Evolutionary conservation across 2,329 filamentous ascomycete species (phyloP).

Genomic region (Juglanconis sp.): DNA sequence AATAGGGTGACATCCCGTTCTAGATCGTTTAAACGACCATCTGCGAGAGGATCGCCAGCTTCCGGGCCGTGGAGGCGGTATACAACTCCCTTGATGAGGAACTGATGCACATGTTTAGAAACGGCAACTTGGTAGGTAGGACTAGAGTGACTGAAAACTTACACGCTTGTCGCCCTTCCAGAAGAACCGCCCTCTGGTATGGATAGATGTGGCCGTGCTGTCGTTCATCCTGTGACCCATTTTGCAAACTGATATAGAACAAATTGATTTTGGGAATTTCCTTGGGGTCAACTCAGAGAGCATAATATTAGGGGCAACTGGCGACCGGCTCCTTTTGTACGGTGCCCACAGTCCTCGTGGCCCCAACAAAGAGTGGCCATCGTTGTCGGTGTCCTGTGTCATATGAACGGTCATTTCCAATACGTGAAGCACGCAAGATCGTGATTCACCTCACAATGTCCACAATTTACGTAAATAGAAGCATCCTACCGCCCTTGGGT

Average conservation of each 20-base stretch:
- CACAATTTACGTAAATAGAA: conserved; percentile 15
- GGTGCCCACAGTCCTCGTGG: neutral
- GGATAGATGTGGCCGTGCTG: neutral
- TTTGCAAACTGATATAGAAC: neutral
- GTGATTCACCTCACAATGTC: conserved; percentile 1
- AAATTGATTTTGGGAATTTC: neutral
- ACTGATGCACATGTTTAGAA: conserved; percentile 1
- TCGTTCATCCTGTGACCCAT: neutral
- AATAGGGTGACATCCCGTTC: conserved; percentile 23
- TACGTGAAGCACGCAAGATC: conserved; percentile 5
- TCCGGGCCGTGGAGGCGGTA: conserved; percentile 12
- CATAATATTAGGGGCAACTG: too few species aligned
- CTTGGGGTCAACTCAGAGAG: neutral
- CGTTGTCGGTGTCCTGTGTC: neutral
- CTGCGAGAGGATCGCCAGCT: conserved; percentile 17
- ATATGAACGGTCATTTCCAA: neutral
- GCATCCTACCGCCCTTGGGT: neutral
- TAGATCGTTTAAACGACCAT: conserved; percentile 22
- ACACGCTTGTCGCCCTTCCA: conserved; percentile 18
- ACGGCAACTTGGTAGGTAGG: too few species aligned
- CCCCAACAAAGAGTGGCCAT: too few species aligned
- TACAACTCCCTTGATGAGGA: conserved; percentile 18
- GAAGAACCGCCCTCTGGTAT: conserved; percentile 29
- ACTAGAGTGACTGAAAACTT: neutral
- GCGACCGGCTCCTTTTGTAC: neutral